Evolutionary conservation across 1,284 basidiomycete genomes (phyloP), one percentile per base, ranked within the genome.

Genomic region (Chiua sp.): DNA sequence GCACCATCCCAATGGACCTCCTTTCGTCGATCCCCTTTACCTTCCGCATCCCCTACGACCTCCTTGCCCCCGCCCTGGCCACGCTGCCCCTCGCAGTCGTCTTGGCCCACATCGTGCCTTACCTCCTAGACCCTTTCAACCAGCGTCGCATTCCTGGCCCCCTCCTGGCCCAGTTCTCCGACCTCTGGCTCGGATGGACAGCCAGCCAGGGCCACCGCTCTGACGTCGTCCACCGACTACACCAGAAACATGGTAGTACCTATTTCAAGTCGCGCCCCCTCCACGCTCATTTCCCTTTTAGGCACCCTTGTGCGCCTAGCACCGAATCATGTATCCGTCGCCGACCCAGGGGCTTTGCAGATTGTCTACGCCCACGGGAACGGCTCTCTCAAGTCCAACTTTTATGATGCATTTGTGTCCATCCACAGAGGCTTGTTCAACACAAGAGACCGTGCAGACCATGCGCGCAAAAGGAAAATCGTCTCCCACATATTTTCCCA

Each of bases 401-500:
- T 93, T 76, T 94, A 96, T 76, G 93, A 93, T 61, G 89, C 90
- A 8, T 93, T 84, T 70, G 88, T 88, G 16, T 91, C 79, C 53
- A 91, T 92, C 63, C 80, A 80, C 51, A 85, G 90, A 55, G 88
- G 90, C 2, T 79, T 94, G 39, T 95, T 96, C 86, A 95, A 93
- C 78, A 94, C 93, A 3, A 87, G 94, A 51, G 87, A 90, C 64
- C 83, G 94, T 51, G 73, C 77, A 7, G 92, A 95, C 65, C 95
- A 98, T 75, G 84, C 93, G 0, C 87, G 94, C 57, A 96, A 96
- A 77, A 87, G 94, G 75, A 96, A 94, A 77, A 92, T 95, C 62
- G 87, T 96, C 46, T 90, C 92, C 2, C 88, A 94, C 75, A 91
- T 94, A 62, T 96, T 95, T 77, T 88, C 92, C 11, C 90, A 90